phyloP scores from a whole-genome alignment of 73 alveolate genomes.

The Stentor roeselii region DNA sequence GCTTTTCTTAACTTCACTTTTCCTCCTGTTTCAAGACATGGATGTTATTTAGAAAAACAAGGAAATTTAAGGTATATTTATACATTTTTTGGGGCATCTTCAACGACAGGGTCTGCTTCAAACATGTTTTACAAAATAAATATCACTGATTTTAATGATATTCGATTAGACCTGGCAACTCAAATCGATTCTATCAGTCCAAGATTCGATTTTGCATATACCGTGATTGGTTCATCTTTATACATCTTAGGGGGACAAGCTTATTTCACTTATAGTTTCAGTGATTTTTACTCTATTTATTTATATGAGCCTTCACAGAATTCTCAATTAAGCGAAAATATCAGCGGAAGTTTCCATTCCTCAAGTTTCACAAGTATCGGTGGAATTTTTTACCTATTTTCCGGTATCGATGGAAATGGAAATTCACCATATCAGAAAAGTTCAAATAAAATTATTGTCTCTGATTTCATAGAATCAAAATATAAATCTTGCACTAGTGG shows the following conservation, averaged over 20 bases:
- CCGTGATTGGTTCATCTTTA: background rate
- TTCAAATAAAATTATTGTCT: too few species aligned
- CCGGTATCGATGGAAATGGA: too few species aligned
- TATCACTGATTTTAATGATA: background rate
- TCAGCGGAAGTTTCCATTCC: too few species aligned
- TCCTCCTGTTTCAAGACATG: background rate
- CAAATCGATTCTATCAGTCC: background rate
- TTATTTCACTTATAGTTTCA: too few species aligned
- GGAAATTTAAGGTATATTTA: background rate
- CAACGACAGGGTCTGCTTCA: background rate
- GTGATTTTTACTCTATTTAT: background rate
- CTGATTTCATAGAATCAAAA: too few species aligned
- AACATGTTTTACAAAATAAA: background rate
- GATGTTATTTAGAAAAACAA: background rate
- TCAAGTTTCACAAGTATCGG: too few species aligned
- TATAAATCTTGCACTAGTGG: too few species aligned
- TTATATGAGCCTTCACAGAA: too few species aligned
- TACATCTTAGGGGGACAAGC: background rate
- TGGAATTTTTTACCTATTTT: too few species aligned
- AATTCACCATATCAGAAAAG: too few species aligned
- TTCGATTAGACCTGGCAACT: background rate
- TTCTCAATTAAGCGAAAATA: too few species aligned
- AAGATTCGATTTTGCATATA: background rate
- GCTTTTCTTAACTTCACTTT: too few species aligned
- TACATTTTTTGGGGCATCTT: background rate